Base-by-base conservation (phyloP, 129 eudicot species). In the Kitagawia praeruptora region DNA sequence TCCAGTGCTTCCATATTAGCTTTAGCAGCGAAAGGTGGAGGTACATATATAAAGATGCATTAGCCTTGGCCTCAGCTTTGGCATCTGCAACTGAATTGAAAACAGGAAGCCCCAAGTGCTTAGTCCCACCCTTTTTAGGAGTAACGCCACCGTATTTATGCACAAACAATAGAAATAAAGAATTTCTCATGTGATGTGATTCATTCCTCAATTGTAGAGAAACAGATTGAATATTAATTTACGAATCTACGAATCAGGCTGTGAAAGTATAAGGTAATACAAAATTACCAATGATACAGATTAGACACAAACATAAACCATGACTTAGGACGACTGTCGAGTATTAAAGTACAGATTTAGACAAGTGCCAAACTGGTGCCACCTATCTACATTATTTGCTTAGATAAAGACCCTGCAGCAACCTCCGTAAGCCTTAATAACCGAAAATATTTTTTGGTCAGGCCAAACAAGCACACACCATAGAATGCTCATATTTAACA, bases 81-180 rank as follows among this genome's bases (percentile, higher is more conserved):
- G 98, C 98, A 81, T 94, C 98, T n/a, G 97, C 97, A 44, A 94
- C 98, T 14, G 92, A 8, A 85, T 94, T 94, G 90, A 90, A 94
- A 77, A 94, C 98, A 34, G 98, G 98, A 31, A 94, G 97, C 79
- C 98, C 98, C 82, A 94, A 85, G 84, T 94, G 98, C 87, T 94
- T 96, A 0, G 97, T 94, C 76, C 99, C 99, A 77, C 99, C 99
- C 88, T 95, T 95, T 83, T 86, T 87, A 6, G 99, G 99, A 21
- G 99, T 95, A 71, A 95, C 99, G 49, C 99, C 99, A 64, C 99
- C 99, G 79, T 95, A 76, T 70, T 70, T 13, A 31, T n/a, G n/a
- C 74, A 78, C 28, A 73, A 21, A 21, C 76, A 73, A 21, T 3
- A n/a, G 13, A 38, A 21, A 6, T 14, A 14, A 5, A 21, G 28